phyloP scores from a whole-genome alignment of 2,329 filamentous ascomycete genomes.

The Fusarium scirpi region DNA sequence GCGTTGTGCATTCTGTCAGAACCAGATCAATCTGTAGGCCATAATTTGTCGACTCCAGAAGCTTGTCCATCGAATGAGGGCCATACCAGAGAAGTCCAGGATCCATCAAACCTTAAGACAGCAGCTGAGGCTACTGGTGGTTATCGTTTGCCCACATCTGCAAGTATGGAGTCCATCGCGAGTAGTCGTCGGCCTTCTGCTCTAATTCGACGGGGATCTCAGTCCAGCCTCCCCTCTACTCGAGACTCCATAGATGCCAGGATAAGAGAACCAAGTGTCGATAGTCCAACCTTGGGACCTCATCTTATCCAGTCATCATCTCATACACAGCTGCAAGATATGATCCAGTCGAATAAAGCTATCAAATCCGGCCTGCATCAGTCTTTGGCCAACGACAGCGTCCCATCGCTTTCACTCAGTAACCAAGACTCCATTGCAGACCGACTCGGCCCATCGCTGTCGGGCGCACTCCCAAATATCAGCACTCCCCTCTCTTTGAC shows the following conservation, averaged over 20 bases:
- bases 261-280: conserved; percentile 55
- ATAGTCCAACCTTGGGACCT: conserved; percentile 74
- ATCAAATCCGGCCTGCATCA: conserved; percentile 68
- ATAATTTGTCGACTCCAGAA: conserved; percentile 39
- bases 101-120: conserved; percentile 57
- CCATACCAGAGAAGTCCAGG: conserved; percentile 51
- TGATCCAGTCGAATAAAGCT: conserved; percentile 70
- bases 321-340: conserved; percentile 69
- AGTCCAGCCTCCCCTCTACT: conserved; percentile 64
- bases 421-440: conserved; percentile 62
- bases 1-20: conserved; percentile 64
- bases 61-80: conserved; percentile 47
- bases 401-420: conserved; percentile 64
- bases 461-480: conserved; percentile 47
- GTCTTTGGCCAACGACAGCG: conserved; percentile 68
- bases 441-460: conserved; percentile 46
- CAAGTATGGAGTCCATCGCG: conserved; percentile 58
- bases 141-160: conserved; percentile 67
- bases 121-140: conserved; percentile 53
- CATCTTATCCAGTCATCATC: conserved; percentile 61
- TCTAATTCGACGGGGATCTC: conserved; percentile 58
- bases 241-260: conserved; percentile 55
- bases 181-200: conserved; percentile 55
- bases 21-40: conserved; percentile 42
- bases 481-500: conserved; percentile 49